These are phyloP conservation scores for Cystofilobasidium capitatum DNA, from an alignment of 768 basidiomycete species.

Conservation along the genomic window DNA sequence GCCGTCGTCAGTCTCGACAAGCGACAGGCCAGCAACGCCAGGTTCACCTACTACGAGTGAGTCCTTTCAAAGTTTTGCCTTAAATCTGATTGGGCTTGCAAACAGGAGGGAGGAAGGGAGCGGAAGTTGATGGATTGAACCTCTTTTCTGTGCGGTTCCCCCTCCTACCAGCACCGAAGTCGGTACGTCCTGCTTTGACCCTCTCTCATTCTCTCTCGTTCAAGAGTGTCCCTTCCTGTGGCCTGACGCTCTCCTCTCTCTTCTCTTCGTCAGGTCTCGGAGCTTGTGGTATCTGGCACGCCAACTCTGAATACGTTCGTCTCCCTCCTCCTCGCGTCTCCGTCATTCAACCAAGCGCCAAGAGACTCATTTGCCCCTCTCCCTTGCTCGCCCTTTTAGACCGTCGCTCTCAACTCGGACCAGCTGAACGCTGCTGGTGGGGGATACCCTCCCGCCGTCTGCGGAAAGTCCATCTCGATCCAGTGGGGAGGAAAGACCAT, in stretches of 20 bases:
- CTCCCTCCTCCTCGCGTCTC: neutral
- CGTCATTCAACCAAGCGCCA: neutral
- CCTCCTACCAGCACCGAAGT: neutral
- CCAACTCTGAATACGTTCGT: constrained; percentile 15
- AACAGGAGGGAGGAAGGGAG: neutral
- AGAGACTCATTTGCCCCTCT: too few species aligned
- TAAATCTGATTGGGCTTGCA: neutral
- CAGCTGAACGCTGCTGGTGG: constrained; percentile 19
- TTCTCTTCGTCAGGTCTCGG: constrained; percentile 1
- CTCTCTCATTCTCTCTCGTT: neutral
- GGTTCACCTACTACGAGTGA: constrained; percentile 25
- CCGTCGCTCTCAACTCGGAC: constrained; percentile 26
- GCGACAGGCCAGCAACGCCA: constrained; percentile 19
- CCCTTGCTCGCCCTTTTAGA: neutral
- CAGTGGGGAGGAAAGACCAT: constrained; percentile 19
- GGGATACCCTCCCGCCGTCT: constrained; percentile 17
- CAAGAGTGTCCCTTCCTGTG: too few species aligned
- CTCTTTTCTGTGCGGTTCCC: neutral
- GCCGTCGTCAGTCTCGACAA: constrained; percentile 10
- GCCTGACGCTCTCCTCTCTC: neutral
- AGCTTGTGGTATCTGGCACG: constrained; percentile 9
- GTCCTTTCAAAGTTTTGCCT: neutral
- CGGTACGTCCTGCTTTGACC: neutral
- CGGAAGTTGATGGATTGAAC: neutral
- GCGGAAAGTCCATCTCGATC: constrained; percentile 22